Percentiles rank a stretch among this genome's conserved stretches.
These are phyloP conservation scores for Tolypocladium nubicola DNA, from an alignment of 2,329 filamentous ascomycete genomes.

Conservation along the genomic window DNA sequence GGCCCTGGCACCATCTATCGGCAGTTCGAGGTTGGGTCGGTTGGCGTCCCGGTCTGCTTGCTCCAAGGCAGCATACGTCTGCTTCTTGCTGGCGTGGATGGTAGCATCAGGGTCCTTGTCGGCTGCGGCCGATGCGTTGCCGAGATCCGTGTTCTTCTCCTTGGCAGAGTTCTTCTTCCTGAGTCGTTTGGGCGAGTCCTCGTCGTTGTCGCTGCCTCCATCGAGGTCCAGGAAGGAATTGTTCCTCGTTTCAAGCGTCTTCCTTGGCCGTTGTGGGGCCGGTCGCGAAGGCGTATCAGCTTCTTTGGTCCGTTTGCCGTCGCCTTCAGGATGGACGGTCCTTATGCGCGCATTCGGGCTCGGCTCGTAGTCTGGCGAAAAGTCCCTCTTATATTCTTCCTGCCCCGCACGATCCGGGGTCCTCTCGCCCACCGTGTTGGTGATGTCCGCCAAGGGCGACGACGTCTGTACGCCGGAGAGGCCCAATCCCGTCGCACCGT, in stretches of 20 bases:
- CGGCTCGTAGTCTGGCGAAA: constrained; percentile 67
- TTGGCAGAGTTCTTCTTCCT: constrained; percentile 6
- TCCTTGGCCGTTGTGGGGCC: constrained; percentile 19
- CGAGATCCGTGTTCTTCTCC: constrained; percentile 4
- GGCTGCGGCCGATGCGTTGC: not conserved
- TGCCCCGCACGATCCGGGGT: constrained; percentile 16
- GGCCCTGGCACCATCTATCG: constrained; percentile 28
- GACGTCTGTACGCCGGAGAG: constrained; percentile 9
- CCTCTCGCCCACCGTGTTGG: constrained; percentile 9
- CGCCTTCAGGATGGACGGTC: constrained; percentile 41
- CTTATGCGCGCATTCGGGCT: constrained; percentile 62
- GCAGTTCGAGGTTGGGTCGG: constrained; percentile 28
- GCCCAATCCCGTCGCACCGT: constrained; percentile 16
- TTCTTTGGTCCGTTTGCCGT: constrained; percentile 10
- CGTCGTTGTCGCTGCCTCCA: constrained; percentile 35
- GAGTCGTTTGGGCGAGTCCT: constrained; percentile 13
- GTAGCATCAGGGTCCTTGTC: constrained; percentile 16
- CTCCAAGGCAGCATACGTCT: constrained; percentile 9
- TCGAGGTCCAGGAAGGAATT: constrained; percentile 43
- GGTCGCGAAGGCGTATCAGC: constrained; percentile 24
- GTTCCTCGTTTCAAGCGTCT: constrained; percentile 21
- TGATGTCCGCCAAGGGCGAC: constrained; percentile 13
- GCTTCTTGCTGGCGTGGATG: constrained; percentile 15
- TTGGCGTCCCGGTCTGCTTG: constrained; percentile 15
- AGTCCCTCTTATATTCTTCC: constrained; percentile 41